Percentiles rank a stretch among this genome's conserved stretches.
Conservation (phyloP, 2,329 filamentous ascomycete genomes). For the Botrytis byssoidea region DNA sequence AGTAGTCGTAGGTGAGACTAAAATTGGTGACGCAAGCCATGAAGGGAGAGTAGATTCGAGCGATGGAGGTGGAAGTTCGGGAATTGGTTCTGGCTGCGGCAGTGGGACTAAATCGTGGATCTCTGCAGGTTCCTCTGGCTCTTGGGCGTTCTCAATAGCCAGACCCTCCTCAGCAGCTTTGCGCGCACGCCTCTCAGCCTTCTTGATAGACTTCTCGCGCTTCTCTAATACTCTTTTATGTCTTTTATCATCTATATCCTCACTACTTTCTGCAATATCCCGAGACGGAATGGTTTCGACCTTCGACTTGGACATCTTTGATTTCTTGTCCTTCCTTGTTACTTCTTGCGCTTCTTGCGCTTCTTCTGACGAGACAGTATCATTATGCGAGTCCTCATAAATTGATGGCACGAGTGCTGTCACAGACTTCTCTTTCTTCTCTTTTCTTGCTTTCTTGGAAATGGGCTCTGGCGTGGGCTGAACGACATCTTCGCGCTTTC, state of each 20-base stretch:
- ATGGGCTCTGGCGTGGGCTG: neutral
- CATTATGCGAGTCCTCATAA: neutral
- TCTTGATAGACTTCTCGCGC: constrained; percentile 54
- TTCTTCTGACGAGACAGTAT: neutral
- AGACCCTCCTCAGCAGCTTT: constrained; percentile 37
- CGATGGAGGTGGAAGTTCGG: constrained; percentile 56
- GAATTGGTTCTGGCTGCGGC: constrained; percentile 69
- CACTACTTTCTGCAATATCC: neutral
- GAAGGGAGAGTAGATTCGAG: constrained; percentile 75
- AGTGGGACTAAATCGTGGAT: constrained; percentile 75
- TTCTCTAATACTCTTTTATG: constrained; percentile 53
- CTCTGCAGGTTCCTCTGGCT: constrained; percentile 42
- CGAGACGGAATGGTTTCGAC: neutral
- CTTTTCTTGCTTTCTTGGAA: constrained; percentile 21
- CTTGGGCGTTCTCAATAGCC: constrained; percentile 25
- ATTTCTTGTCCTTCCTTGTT: constrained; percentile 8
- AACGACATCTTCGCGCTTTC: constrained; percentile 7
- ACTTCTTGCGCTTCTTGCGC: constrained; percentile 10
- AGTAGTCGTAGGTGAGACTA: constrained; percentile 59
- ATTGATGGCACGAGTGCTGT: neutral
- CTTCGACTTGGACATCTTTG: constrained; percentile 12
- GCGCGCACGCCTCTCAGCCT: constrained; percentile 44
- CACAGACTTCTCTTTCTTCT: constrained; percentile 23
- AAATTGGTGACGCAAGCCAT: constrained; percentile 78
- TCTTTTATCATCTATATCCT: constrained; percentile 25